Evolutionary conservation across 2,329 filamentous ascomycete species (phyloP), one percentile per base, ranked within the genome.

Genomic region (Beauveria sp.): DNA sequence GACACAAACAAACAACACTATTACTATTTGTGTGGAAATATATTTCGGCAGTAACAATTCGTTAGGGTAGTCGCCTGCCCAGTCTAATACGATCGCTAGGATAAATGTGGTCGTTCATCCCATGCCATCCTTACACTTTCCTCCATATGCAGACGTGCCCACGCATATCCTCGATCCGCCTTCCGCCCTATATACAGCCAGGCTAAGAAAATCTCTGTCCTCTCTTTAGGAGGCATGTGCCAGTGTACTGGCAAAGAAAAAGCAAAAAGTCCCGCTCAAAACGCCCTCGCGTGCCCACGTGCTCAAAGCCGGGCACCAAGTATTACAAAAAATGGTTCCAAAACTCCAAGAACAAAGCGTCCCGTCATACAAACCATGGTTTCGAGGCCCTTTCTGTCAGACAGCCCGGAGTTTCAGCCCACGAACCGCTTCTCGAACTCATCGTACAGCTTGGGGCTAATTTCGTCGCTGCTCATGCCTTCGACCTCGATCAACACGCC

Each of bases 391-490:
- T 38, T 38, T 6, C 34, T 5, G 34, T 38, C 34, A 38, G 34
- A 38, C 12, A 16, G 5, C 12, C 5, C 8, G 9, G 18, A 1
- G 34, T 2, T 20, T 34, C 18, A 74, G 38, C 65, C 58, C 47
- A 71, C 69, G 62, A 98, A 98, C 61, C 89, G 83, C 70, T 79
- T 84, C 76, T 90, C 87, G 73, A 99, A 90, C 75, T 96, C 92
- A 9, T 79, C 76, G 70, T 91, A 90, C 30, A 99, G 79, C 78
- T 92, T 87, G n/a, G 95, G 95, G 59, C 84, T 93, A 68, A 99
- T 99, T 77, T 98, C 95, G 71, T 99, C 91, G 70, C 92, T 96
- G 73, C 86, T 93, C 75, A 93, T 85, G 24, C 95, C 95, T 67
- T 91, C 81, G 4, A 97, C 91, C 64, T 91, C 90, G 84, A 90